Percentiles rank a stretch among this genome's conserved stretches.
Conservation (phyloP, 2,329 filamentous ascomycete species). For the Aspergillus ochraceus region DNA sequence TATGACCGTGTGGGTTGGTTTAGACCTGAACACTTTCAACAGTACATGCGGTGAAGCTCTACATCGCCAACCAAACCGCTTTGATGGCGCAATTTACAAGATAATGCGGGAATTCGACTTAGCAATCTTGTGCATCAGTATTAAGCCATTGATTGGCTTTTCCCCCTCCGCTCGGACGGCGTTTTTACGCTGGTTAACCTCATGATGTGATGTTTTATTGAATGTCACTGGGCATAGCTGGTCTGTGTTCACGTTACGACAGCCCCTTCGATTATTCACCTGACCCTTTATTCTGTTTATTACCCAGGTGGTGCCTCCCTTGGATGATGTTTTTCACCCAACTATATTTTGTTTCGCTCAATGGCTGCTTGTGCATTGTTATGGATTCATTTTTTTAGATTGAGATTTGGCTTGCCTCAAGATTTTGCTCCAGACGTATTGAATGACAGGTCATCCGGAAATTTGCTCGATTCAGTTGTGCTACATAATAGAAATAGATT, state of each 20-base stretch:
- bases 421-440: neutral
- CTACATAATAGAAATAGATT: neutral
- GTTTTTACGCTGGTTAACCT: neutral
- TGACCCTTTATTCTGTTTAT: neutral
- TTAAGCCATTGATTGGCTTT: slow-evolving; percentile 9
- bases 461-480: neutral
- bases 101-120: neutral
- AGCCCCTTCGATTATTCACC: neutral
- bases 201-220: neutral
- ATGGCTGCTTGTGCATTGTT: neutral
- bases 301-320: neutral
- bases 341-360: neutral
- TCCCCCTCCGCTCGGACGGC: neutral
- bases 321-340: neutral
- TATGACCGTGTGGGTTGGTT: slow-evolving; percentile 89
- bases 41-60: slow-evolving; percentile 35
- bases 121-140: neutral
- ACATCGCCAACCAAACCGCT: neutral
- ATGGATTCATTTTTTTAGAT: neutral
- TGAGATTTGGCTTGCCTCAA: neutral
- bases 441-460: neutral
- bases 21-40: slow-evolving; percentile 52
- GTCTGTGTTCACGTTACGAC: slow-evolving; percentile 5
- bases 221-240: slow-evolving; percentile 10
- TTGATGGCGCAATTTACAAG: neutral